These are phyloP conservation scores for Trifolium subterraneum DNA, from an alignment of 306 rosid species.

Conservation along the genomic window DNA sequence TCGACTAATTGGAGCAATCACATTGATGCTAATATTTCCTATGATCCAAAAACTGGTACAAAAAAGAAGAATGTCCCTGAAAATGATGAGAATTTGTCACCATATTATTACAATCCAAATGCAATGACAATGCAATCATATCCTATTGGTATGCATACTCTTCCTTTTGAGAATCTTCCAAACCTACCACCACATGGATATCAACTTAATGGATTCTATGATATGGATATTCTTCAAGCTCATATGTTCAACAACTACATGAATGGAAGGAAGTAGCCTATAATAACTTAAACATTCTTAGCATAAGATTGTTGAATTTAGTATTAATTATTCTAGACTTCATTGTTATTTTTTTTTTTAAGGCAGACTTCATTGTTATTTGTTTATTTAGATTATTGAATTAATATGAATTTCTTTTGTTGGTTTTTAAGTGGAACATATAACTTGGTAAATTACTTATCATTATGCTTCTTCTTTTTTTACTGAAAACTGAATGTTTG, in stretches of 20 bases:
- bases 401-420: neutral
- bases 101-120: slow-evolving; percentile 29
- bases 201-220: neutral
- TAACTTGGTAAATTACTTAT: neutral
- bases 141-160: neutral
- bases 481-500: neutral
- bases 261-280: slow-evolving; percentile 28
- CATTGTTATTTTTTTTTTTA: neutral
- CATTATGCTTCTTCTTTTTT: neutral
- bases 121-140: neutral
- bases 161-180: neutral
- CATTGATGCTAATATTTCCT: neutral
- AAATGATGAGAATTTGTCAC: neutral
- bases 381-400: neutral
- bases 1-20: neutral
- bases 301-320: neutral
- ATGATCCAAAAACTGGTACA: neutral
- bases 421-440: neutral
- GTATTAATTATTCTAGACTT: neutral
- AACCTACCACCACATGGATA: neutral
- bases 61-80: neutral
- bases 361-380: neutral
- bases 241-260: slow-evolving; percentile 13
- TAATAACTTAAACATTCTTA: neutral
- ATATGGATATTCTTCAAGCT: slow-evolving; percentile 1